These are phyloP conservation scores for Phylloporus sp. DNA, from an alignment of 1,284 basidiomycete genomes.

Conservation along the genomic window DNA sequence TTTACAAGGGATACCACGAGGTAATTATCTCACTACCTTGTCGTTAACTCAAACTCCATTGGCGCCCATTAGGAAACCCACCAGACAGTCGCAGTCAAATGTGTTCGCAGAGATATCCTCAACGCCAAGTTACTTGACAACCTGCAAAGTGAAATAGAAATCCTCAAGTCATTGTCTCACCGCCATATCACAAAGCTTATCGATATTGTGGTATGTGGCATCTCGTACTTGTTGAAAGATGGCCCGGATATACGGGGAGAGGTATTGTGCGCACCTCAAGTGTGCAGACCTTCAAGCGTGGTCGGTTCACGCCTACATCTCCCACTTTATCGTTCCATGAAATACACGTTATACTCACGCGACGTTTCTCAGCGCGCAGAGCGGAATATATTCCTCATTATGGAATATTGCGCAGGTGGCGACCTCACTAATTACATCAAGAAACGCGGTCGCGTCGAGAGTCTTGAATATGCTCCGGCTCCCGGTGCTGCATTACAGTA, in stretches of 20 bases:
- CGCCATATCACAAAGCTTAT: slow-evolving; percentile 92
- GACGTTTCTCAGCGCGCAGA: slow-evolving; percentile 74
- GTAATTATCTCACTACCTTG: slow-evolving; percentile 48
- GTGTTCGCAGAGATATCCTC: slow-evolving; percentile 88
- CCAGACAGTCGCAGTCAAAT: slow-evolving; percentile 91
- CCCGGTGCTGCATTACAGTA: slow-evolving; percentile 74
- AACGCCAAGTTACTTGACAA: slow-evolving; percentile 96
- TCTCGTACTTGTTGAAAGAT: slow-evolving; percentile 2
- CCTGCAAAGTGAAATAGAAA: slow-evolving; percentile 96
- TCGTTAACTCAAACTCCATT: slow-evolving; percentile 10
- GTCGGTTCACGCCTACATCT: neutral
- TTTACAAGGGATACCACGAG: slow-evolving; percentile 91
- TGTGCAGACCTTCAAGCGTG: neutral
- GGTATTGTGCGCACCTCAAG: neutral
- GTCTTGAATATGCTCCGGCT: slow-evolving; percentile 77
- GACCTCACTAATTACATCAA: slow-evolving; percentile 97
- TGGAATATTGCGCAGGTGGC: slow-evolving; percentile 96
- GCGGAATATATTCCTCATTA: slow-evolving; percentile 95
- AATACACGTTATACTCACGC: slow-evolving; percentile 14
- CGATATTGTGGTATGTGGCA: slow-evolving; percentile 79
- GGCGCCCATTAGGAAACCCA: slow-evolving; percentile 63
- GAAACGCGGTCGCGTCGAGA: slow-evolving; percentile 86
- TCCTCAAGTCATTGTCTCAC: slow-evolving; percentile 93
- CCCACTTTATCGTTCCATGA: neutral
- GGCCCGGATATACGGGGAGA: neutral